Base-by-base conservation (phyloP, 1,139 yeast genomes). In the Yamadazyma atmosphaerica region DNA sequence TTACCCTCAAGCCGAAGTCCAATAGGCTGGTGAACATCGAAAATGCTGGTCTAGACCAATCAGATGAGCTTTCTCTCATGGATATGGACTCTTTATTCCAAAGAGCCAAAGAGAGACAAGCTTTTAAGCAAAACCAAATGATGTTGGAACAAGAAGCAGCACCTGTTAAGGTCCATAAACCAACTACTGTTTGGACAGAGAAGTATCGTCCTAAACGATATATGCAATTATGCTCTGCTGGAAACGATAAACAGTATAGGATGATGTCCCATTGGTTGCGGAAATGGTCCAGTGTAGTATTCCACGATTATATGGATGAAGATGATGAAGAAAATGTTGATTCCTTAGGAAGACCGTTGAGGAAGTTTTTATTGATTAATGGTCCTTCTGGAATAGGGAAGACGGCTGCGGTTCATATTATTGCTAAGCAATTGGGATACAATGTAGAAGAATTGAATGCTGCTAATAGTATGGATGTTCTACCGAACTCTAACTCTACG, bases 371-470 rank as follows among this genome's bases (percentile, higher is more conserved):
- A 28, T 64, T 92, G 35, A 74, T 92, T 3, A 88, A 85, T 56
- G 98, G 98, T 0, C 95, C 97, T 0, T 90, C 96, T 1, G 98
- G 98, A 1, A 74, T 86, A n/a, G 98, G 98, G 5, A 92, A 92
- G 58, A 92, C 98, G 0, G 80, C 95, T 0, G 83, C 89, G 3
- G 89, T 94, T 0, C 96, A 90, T 57, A 76, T 88, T 1, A 74
- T 89, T 27, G 95, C 96, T 4, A 74, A 73, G 36, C 96, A 87
- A 47, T 77, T 86, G 34, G 95, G 96, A 0, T 92, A 85, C 56
- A 79, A 81, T 35, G 77, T 86, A 0, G 75, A 86, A 51, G 98
- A 92, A 55, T 74, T 90, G 47, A 92, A 92, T 61, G 97, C 98
- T 1, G 83, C 95, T 50, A 96, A 92, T 58, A 67, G 73, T 49